Evolutionary conservation across 2,329 filamentous ascomycete species (phyloP).

Genomic region (Trichophyton rubrum): DNA sequence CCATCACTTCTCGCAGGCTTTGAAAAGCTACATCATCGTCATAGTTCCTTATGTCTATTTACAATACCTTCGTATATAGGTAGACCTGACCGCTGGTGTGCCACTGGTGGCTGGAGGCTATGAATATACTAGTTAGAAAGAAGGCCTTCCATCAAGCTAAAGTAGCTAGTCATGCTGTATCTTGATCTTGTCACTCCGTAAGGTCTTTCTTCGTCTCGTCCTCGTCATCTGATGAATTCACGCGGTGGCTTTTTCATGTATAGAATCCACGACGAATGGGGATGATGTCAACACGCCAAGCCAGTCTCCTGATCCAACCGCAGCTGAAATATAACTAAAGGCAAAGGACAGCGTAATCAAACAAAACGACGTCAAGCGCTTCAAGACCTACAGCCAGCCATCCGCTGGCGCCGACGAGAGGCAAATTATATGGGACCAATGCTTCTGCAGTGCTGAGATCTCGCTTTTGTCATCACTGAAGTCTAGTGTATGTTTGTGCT

Average conservation of each 20-base stretch:
- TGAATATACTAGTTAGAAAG: not conserved
- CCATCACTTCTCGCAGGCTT: no score
- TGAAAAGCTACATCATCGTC: no score
- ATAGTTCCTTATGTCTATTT: no score
- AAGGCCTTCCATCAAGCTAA: not conserved
- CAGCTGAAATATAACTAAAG: not conserved
- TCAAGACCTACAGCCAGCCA: not conserved
- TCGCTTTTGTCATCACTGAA: not conserved
- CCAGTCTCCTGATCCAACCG: not conserved
- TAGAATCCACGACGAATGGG: no score
- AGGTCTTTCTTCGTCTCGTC: not conserved
- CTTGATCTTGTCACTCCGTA: not conserved
- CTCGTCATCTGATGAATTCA: not conserved
- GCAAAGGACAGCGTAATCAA: not conserved
- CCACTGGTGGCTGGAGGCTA: no score
- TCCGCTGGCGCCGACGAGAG: not conserved
- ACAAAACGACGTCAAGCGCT: not conserved
- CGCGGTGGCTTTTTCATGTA: not conserved
- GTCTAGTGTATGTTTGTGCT: not conserved
- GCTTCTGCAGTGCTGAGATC: not conserved
- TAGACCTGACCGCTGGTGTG: no score
- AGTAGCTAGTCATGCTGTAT: not conserved
- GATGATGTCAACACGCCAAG: conserved; percentile 3
- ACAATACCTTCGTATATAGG: no score
- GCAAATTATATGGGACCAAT: not conserved